Conservation (phyloP, 2,329 filamentous ascomycete genomes). For the Alternaria alternata region DNA sequence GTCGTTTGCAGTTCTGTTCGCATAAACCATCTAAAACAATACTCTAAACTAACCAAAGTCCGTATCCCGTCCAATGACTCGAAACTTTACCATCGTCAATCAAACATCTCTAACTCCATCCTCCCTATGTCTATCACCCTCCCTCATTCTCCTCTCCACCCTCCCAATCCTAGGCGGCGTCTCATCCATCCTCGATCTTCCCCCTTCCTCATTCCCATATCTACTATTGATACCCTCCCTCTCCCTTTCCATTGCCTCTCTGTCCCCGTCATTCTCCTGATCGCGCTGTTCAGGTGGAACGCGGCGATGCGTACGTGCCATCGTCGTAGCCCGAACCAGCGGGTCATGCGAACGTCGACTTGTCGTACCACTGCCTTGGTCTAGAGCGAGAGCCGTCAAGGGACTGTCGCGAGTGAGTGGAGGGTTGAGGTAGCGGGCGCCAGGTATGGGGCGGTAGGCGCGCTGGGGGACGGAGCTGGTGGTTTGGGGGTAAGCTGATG, state of each 20-base stretch:
- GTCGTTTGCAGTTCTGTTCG: background rate
- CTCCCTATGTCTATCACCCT: background rate
- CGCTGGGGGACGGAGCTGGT: background rate
- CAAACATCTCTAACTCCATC: background rate
- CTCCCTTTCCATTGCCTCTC: slow-evolving; percentile 39
- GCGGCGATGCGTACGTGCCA: slow-evolving; percentile 20
- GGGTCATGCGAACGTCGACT: slow-evolving; percentile 22
- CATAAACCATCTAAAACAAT: background rate
- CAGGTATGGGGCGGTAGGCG: slow-evolving; percentile 1
- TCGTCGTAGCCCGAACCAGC: background rate
- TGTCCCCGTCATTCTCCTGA: slow-evolving; percentile 46
- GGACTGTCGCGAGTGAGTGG: slow-evolving; percentile 3
- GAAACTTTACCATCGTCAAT: background rate
- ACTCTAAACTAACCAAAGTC: background rate
- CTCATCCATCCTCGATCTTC: slow-evolving; percentile 42
- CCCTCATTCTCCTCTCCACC: slow-evolving; percentile 37
- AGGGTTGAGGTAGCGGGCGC: slow-evolving; percentile 9
- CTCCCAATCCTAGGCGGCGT: slow-evolving; percentile 48
- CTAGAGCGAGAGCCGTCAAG: slow-evolving; percentile 15
- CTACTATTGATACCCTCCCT: slow-evolving; percentile 27
- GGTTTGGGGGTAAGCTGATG: slow-evolving; percentile 9
- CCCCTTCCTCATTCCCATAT: slow-evolving; percentile 31
- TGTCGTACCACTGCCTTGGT: slow-evolving; percentile 21
- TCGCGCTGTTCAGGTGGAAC: slow-evolving; percentile 35
- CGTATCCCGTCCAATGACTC: background rate